Percentiles rank a stretch among this genome's conserved stretches.
Conservation (phyloP, 2,329 filamentous ascomycete genomes). For the Monosporascus ibericus region DNA sequence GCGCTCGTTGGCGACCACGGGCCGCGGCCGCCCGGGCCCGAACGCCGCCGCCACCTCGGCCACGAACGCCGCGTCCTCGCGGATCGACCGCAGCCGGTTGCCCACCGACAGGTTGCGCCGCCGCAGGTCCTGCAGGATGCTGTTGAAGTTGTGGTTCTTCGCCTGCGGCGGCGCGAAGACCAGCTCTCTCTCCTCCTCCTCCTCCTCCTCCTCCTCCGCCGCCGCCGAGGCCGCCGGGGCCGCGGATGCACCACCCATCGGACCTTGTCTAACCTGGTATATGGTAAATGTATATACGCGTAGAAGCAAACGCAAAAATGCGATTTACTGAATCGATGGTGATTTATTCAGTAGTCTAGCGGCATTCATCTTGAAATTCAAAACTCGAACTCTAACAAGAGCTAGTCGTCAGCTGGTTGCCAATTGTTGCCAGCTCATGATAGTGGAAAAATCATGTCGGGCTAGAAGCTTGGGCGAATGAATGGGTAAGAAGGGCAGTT, state of each 20-base stretch:
- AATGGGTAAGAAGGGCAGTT: not conserved
- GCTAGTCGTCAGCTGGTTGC: not conserved
- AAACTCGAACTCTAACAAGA: too few relatives aligned
- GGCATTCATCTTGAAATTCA: too few relatives aligned
- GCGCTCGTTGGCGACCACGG: conserved; percentile 85
- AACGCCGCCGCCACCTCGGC: conserved; percentile 49
- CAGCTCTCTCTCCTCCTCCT: not conserved
- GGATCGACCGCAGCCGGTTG: conserved; percentile 78
- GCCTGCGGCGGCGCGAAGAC: not conserved
- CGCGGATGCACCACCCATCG: too few relatives aligned
- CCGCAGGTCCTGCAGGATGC: not conserved
- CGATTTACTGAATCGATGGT: too few relatives aligned
- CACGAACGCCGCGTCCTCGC: conserved; percentile 71
- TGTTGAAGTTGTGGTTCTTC: not conserved
- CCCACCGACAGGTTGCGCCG: conserved; percentile 55
- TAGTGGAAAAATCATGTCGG: not conserved
- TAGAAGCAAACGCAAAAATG: too few relatives aligned
- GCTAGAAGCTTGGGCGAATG: not conserved
- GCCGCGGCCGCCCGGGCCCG: conserved; percentile 37
- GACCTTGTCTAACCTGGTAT: too few relatives aligned
- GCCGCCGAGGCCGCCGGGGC: too few relatives aligned
- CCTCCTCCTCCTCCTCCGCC: not conserved
- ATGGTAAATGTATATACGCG: too few relatives aligned
- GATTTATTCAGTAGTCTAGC: too few relatives aligned
- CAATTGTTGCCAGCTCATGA: not conserved